Conservation (phyloP, 2,329 filamentous ascomycete genomes). For the Cladobotryum protrusum region DNA sequence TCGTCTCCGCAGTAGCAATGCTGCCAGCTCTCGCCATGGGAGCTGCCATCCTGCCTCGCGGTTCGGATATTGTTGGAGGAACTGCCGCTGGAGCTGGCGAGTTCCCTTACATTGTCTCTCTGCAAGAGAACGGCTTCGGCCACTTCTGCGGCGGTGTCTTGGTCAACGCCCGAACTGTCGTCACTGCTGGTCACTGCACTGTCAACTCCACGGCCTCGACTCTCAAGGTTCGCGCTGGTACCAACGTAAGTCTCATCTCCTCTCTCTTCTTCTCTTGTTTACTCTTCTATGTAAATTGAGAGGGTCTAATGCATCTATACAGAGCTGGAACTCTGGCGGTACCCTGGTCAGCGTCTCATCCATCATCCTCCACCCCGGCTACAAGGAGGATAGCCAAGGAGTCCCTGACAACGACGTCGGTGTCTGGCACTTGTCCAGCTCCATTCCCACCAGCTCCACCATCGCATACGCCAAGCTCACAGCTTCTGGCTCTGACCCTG, state of each 20-base stretch:
- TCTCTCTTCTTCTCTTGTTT: neutral
- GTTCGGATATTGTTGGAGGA: slow-evolving; percentile 21
- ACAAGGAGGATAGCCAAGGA: slow-evolving; percentile 5
- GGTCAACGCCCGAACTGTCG: slow-evolving; percentile 25
- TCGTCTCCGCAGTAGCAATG: neutral
- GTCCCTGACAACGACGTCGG: slow-evolving; percentile 23
- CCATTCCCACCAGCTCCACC: slow-evolving; percentile 16
- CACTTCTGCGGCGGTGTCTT: slow-evolving; percentile 25
- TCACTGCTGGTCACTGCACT: slow-evolving; percentile 29
- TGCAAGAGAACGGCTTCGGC: slow-evolving; percentile 11
- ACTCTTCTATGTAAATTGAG: neutral
- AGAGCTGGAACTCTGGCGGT: slow-evolving; percentile 23
- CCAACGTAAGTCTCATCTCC: slow-evolving; percentile 13
- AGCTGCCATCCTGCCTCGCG: slow-evolving; percentile 7
- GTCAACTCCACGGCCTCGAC: slow-evolving; percentile 9
- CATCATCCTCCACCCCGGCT: slow-evolving; percentile 20
- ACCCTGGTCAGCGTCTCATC: slow-evolving; percentile 18
- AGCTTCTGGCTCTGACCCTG: slow-evolving; percentile 21
- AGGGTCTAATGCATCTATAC: neutral
- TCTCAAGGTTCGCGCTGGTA: slow-evolving; percentile 23
- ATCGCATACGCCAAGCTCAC: slow-evolving; percentile 22
- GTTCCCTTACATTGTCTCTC: slow-evolving; percentile 27
- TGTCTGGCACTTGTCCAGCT: slow-evolving; percentile 23
- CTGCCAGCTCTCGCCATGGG: slow-evolving; percentile 8
- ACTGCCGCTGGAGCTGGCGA: slow-evolving; percentile 19